A percentile compares a stretch with the other conserved stretches of the same genome.
Evolutionary conservation across 305 asterid genomes (phyloP).

Genomic region (Fraxinus paxiana): DNA sequence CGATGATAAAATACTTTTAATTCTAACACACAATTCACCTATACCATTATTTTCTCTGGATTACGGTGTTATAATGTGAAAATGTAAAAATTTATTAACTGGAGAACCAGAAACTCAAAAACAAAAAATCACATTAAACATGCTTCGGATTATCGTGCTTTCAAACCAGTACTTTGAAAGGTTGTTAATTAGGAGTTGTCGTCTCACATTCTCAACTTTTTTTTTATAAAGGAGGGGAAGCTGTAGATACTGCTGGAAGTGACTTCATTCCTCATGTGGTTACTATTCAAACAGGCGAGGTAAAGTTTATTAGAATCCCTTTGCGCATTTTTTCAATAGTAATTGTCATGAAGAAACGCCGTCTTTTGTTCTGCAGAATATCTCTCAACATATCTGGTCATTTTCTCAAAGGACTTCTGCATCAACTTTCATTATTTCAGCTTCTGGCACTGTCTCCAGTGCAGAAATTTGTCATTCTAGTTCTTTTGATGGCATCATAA

Average conservation of each 20-base stretch:
- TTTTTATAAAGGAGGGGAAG: conserved; percentile 17
- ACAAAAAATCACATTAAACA: background rate
- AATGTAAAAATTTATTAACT: background rate
- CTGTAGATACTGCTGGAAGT: conserved; percentile 28
- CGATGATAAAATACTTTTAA: background rate
- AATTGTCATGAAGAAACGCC: background rate
- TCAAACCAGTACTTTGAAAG: background rate
- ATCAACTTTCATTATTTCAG: conserved; percentile 36
- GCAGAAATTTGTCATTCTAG: conserved; percentile 26
- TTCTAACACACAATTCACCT: background rate
- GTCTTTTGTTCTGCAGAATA: conserved; percentile 27
- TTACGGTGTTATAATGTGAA: background rate
- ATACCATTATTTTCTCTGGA: background rate
- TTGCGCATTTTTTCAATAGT: background rate
- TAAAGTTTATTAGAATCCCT: conserved; percentile 1
- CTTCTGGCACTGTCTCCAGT: conserved; percentile 30
- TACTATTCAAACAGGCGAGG: conserved; percentile 33
- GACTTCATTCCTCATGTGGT: conserved; percentile 26
- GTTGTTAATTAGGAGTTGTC: background rate
- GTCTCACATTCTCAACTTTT: background rate
- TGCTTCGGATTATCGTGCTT: background rate
- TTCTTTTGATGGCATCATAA: conserved; percentile 10
- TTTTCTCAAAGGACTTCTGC: conserved; percentile 28
- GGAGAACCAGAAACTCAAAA: background rate
- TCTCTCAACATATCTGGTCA: conserved; percentile 28